Conservation (phyloP, 108 stramenopile species). For the Cyclotella distinguenda region DNA sequence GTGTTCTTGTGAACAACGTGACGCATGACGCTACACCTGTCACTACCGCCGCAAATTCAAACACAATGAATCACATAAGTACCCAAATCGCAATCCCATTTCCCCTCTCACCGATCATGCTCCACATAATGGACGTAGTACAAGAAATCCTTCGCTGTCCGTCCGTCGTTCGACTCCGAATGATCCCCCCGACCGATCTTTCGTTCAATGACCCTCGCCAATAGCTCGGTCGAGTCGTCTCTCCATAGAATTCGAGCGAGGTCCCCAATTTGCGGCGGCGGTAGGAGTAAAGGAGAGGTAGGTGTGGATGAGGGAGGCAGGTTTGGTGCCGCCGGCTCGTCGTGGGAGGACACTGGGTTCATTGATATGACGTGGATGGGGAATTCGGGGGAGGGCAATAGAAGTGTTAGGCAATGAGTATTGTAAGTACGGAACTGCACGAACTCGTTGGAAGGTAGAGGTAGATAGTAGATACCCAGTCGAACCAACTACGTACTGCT, state of each 20-base stretch:
- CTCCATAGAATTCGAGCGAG: conserved; percentile 63
- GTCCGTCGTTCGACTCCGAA: not conserved
- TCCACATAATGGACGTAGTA: conserved; percentile 86
- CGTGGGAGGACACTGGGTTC: too few relatives aligned
- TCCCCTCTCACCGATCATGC: conserved; percentile 62
- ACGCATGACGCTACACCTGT: not conserved
- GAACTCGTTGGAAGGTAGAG: too few relatives aligned
- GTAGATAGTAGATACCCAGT: too few relatives aligned
- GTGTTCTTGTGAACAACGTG: too few relatives aligned
- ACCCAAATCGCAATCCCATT: conserved; percentile 2
- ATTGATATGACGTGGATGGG: too few relatives aligned
- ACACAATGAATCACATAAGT: not conserved
- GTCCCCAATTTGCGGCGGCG: conserved; percentile 68
- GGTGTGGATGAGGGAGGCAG: not conserved
- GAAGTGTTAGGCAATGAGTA: too few relatives aligned
- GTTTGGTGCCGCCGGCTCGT: not conserved
- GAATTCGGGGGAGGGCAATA: too few relatives aligned
- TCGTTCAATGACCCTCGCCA: conserved; percentile 60
- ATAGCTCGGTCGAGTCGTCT: conserved; percentile 47
- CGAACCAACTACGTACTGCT: too few relatives aligned
- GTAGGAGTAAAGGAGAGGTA: not conserved
- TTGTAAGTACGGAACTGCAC: too few relatives aligned
- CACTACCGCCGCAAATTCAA: not conserved
- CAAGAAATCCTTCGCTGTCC: conserved; percentile 50
- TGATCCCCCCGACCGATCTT: not conserved